phyloP scores from a whole-genome alignment of 2,329 filamentous ascomycete species.

The Fusarium agapanthi region DNA sequence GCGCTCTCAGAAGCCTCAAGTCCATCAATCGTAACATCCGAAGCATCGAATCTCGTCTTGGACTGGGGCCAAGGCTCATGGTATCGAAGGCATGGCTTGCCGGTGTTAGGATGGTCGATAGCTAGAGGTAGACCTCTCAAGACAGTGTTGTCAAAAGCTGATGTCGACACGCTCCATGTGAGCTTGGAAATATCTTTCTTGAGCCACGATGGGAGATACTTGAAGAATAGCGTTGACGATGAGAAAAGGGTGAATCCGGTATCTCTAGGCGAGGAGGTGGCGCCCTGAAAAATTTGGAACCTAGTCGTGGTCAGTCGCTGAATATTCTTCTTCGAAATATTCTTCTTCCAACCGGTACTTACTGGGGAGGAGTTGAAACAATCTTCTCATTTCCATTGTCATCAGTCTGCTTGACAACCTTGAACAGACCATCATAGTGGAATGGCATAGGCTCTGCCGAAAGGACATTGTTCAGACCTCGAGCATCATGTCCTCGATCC shows the following conservation, averaged over 20 bases:
- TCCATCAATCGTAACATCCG: conserved; percentile 53
- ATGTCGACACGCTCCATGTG: conserved; percentile 60
- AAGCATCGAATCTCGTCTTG: conserved; percentile 61
- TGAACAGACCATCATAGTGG: conserved; percentile 67
- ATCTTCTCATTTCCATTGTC: conserved; percentile 51
- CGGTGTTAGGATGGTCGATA: conserved; percentile 54
- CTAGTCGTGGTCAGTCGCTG: conserved; percentile 30
- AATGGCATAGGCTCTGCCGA: conserved; percentile 65
- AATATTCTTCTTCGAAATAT: fast-evolving
- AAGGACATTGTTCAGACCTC: conserved; percentile 61
- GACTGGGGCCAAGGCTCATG: conserved; percentile 63
- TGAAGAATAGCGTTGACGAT: conserved; percentile 59
- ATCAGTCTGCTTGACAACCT: conserved; percentile 53
- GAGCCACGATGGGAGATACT: conserved; percentile 52
- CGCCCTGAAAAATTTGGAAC: conserved; percentile 63
- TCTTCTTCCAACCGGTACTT: neutral
- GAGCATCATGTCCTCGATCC: conserved; percentile 54
- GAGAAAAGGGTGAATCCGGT: conserved; percentile 65
- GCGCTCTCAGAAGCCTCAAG: conserved; percentile 43
- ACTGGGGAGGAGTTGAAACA: conserved; percentile 55
- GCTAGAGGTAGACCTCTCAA: conserved; percentile 57
- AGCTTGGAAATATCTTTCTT: conserved; percentile 48
- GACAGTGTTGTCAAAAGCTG: conserved; percentile 55
- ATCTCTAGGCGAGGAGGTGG: conserved; percentile 56
- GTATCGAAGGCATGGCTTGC: conserved; percentile 60